Evolutionary conservation across 2,329 filamentous ascomycete species (phyloP).

Genomic region (Monosporascus cannonballus): DNA sequence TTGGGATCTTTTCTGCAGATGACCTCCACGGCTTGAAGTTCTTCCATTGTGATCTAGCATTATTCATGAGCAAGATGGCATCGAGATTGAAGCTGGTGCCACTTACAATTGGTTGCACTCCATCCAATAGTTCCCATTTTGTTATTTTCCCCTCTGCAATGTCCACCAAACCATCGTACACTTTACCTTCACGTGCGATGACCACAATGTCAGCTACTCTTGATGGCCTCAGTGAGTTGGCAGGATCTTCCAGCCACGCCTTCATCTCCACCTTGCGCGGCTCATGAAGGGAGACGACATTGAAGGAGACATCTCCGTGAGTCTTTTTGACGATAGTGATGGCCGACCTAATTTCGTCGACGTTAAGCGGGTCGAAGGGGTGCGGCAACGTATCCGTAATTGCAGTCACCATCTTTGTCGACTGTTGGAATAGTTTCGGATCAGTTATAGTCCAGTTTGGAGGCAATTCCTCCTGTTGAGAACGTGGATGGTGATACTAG

Average conservation of each 20-base stretch:
- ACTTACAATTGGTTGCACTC: constrained; percentile 72
- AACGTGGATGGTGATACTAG: background rate
- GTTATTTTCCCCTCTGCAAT: constrained; percentile 60
- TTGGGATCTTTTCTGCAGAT: constrained; percentile 71
- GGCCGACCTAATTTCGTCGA: constrained; percentile 65
- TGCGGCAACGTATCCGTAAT: constrained; percentile 34
- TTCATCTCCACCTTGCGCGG: constrained; percentile 81
- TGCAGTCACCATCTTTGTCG: constrained; percentile 16
- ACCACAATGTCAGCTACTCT: constrained; percentile 78
- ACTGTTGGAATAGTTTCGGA: background rate
- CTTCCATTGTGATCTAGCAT: constrained; percentile 78
- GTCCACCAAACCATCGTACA: constrained; percentile 79
- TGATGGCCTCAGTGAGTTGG: constrained; percentile 53
- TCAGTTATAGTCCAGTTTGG: background rate
- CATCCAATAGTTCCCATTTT: constrained; percentile 69
- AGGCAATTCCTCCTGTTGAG: background rate
- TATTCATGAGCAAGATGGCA: constrained; percentile 1
- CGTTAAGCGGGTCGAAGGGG: constrained; percentile 72
- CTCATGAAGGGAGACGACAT: constrained; percentile 79
- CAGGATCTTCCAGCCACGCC: constrained; percentile 65
- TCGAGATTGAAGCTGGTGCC: background rate
- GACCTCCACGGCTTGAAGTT: constrained; percentile 73
- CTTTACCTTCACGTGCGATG: constrained; percentile 70
- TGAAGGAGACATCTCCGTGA: constrained; percentile 71
- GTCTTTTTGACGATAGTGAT: constrained; percentile 64